Evolutionary conservation across 2,329 filamentous ascomycete species (phyloP).

Genomic region (Rutstroemia sydowiana): DNA sequence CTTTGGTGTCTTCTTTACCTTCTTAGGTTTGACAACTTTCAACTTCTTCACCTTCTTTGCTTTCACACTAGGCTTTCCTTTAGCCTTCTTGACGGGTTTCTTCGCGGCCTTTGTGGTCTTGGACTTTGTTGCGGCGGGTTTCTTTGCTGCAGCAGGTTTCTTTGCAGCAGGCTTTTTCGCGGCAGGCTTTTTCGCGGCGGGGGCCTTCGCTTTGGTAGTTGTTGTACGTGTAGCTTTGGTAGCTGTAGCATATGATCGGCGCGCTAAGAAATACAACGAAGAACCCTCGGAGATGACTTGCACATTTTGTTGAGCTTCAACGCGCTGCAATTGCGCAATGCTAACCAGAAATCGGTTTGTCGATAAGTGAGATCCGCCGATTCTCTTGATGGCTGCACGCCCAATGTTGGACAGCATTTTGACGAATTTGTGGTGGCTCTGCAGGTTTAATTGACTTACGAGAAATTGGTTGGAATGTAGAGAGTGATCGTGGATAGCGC

Average conservation of each 20-base stretch:
- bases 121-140: not conserved
- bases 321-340: conserved; percentile 22
- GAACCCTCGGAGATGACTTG: conserved; percentile 12
- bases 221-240: conserved; percentile 17
- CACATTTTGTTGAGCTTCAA: conserved; percentile 13
- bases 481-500: not conserved
- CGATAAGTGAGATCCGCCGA: conserved; percentile 19
- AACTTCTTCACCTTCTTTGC: conserved; percentile 21
- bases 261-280: conserved; percentile 4
- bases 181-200: conserved; percentile 3
- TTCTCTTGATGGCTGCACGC: conserved; percentile 26
- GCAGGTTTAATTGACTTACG: not conserved
- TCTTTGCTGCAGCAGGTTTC: not conserved
- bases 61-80: not conserved
- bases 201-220: conserved; percentile 6
- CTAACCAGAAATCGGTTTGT: conserved; percentile 22
- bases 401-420: conserved; percentile 30
- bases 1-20: not conserved
- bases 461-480: conserved; percentile 4
- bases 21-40: conserved; percentile 9
- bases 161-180: conserved; percentile 17
- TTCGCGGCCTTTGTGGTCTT: conserved; percentile 9
- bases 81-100: conserved; percentile 14
- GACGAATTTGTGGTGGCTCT: not conserved
- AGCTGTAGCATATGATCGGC: conserved; percentile 23